Evolutionary conservation across 2,329 filamentous ascomycete species (phyloP).

Genomic region (Sporothrix phasma): DNA sequence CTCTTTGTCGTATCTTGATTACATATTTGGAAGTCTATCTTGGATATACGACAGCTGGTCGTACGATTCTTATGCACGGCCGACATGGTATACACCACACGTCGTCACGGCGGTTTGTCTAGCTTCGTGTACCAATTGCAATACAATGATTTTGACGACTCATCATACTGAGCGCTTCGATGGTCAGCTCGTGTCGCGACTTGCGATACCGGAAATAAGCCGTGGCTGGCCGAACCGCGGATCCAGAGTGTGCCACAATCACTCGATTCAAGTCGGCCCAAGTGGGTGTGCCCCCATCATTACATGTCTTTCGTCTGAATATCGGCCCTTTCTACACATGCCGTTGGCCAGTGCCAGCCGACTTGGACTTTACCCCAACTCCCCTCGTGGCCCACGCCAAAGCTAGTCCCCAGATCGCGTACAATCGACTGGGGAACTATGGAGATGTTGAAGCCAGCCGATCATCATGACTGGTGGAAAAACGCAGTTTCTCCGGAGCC

Average conservation of each 20-base stretch:
- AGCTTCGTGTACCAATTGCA: neutral
- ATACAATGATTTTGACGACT: neutral
- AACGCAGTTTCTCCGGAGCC: conserved; percentile 3
- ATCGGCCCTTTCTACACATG: neutral
- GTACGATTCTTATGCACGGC: neutral
- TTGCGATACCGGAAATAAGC: too few species aligned
- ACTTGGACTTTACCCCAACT: conserved; percentile 4
- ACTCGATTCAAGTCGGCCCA: neutral
- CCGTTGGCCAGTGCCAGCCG: neutral
- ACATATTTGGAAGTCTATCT: neutral
- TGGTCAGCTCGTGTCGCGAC: neutral
- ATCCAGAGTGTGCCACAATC: neutral
- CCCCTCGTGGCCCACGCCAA: neutral
- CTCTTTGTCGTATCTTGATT: neutral
- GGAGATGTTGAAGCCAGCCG: neutral
- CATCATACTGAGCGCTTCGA: neutral
- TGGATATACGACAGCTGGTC: neutral
- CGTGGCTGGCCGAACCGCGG: too few species aligned
- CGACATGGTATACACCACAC: neutral
- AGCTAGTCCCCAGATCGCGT: conserved; percentile 6
- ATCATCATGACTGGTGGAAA: conserved; percentile 9
- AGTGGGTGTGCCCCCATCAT: too few species aligned
- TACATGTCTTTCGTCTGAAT: neutral
- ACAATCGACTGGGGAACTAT: neutral
- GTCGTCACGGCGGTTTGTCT: neutral